Percentiles rank a stretch among this genome's conserved stretches.
phyloP scores from a whole-genome alignment of 257 asterid genomes.

The Datura wrightii region DNA sequence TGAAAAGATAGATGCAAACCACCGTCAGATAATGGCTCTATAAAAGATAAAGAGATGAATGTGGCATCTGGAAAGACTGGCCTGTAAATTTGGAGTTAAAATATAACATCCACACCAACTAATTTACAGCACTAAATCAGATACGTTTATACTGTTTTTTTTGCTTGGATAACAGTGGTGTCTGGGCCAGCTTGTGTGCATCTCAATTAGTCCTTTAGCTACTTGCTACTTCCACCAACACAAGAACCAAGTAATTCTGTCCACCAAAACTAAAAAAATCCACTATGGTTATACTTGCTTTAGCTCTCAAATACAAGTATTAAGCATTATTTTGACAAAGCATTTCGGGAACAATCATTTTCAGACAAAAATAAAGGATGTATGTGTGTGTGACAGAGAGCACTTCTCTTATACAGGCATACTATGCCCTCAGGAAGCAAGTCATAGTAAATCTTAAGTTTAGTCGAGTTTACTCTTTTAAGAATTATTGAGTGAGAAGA shows the following conservation, averaged over 20 bases:
- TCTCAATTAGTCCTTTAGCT: neutral
- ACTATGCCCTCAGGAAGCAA: neutral
- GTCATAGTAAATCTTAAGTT: slow-evolving; percentile 12
- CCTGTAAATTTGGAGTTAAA: neutral
- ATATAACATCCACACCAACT: neutral
- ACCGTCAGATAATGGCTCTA: neutral
- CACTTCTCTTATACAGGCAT: slow-evolving; percentile 19
- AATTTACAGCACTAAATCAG: neutral
- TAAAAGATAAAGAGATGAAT: neutral
- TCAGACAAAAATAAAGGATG: slow-evolving; percentile 5
- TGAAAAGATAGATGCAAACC: neutral
- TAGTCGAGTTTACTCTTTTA: neutral
- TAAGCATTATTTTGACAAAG: neutral
- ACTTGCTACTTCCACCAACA: neutral
- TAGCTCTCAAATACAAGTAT: neutral
- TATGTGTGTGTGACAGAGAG: slow-evolving; percentile 15
- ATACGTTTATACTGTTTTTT: slow-evolving; percentile 9
- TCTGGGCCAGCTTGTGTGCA: neutral
- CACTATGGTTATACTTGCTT: neutral
- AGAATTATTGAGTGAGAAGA: slow-evolving; percentile 5
- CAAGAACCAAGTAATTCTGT: neutral
- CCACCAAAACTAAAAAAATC: neutral
- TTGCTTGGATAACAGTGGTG: neutral
- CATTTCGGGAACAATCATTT: neutral
- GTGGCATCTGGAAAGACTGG: neutral